phyloP scores from a whole-genome alignment of 345 rosid genomes.

The Conringia planisiliqua region DNA sequence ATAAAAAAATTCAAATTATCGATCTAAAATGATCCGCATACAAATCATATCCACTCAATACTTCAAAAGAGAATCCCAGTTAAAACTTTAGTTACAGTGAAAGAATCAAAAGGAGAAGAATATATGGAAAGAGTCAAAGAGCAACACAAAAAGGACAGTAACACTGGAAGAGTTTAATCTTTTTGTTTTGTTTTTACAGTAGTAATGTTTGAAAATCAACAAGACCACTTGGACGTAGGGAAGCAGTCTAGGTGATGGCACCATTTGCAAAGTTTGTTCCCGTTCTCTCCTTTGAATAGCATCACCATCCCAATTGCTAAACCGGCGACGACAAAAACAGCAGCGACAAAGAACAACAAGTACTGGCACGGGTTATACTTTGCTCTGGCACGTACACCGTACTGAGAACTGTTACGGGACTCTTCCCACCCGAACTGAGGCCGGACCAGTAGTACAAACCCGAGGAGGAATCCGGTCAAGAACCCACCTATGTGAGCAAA shows the following conservation, averaged over 20 bases:
- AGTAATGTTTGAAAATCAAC: conserved; percentile 28
- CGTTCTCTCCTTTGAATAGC: conserved; percentile 80
- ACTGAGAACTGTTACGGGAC: conserved; percentile 42
- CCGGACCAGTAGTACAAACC: conserved; percentile 57
- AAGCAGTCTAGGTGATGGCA: conserved; percentile 86
- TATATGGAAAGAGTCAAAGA: background rate
- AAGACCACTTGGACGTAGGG: conserved; percentile 74
- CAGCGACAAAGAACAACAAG: conserved; percentile 39
- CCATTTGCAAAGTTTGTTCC: conserved; percentile 83
- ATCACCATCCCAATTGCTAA: conserved; percentile 59
- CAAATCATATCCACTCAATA: background rate
- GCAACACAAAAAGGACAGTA: background rate
- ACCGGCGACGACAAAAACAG: conserved; percentile 47
- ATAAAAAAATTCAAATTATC: background rate
- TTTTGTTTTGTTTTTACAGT: background rate
- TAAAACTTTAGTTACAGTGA: background rate
- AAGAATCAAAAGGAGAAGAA: background rate
- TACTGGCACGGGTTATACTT: conserved; percentile 80
- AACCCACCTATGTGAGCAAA: conserved; percentile 92
- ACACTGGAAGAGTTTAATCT: background rate
- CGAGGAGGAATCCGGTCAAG: conserved; percentile 63
- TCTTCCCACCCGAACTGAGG: conserved; percentile 80
- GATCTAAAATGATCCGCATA: background rate
- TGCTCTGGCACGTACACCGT: conserved; percentile 44
- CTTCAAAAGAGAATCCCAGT: background rate